Percentiles rank a stretch among this genome's conserved stretches.
phyloP scores from a whole-genome alignment of 192 early-diverging fungal genomes.

The Chytriomyces sp. region DNA sequence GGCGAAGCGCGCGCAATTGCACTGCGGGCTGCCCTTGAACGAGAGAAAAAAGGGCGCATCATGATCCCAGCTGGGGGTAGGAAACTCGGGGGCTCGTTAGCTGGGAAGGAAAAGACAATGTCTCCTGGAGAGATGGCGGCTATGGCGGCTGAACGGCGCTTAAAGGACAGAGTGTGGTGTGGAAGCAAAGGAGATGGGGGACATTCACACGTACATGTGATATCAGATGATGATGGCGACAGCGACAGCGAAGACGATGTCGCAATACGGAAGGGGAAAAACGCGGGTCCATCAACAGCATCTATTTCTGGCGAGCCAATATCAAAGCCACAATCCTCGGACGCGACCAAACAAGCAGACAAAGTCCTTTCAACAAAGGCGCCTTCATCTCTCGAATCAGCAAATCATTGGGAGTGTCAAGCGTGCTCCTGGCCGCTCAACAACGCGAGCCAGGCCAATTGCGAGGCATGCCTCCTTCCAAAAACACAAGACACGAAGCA shows the following conservation, averaged over 20 bases:
- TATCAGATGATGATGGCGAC: background rate
- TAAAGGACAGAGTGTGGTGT: slow-evolving; percentile 71
- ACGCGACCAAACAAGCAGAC: background rate
- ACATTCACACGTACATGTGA: background rate
- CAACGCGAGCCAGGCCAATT: background rate
- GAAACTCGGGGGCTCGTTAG: slow-evolving; percentile 38
- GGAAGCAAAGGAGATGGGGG: slow-evolving; percentile 44
- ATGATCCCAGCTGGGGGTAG: slow-evolving; percentile 67
- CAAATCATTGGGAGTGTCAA: slow-evolving; percentile 15
- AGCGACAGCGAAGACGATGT: background rate
- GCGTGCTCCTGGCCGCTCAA: slow-evolving; percentile 30
- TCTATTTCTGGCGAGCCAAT: too few species aligned
- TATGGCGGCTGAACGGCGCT: slow-evolving; percentile 70
- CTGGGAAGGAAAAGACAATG: slow-evolving; percentile 34
- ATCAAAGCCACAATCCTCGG: background rate
- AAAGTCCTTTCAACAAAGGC: background rate
- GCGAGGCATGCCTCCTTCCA: slow-evolving; percentile 27
- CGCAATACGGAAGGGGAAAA: background rate
- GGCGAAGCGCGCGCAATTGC: slow-evolving; percentile 46
- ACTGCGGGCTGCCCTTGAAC: slow-evolving; percentile 62
- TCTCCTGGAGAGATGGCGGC: slow-evolving; percentile 68
- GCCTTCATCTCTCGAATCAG: background rate
- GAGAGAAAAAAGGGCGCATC: slow-evolving; percentile 46
- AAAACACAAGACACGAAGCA: background rate
- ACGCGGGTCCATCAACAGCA: too few species aligned